Conservation (phyloP, 2,329 filamentous ascomycete genomes). For the Calycina herbarum region DNA sequence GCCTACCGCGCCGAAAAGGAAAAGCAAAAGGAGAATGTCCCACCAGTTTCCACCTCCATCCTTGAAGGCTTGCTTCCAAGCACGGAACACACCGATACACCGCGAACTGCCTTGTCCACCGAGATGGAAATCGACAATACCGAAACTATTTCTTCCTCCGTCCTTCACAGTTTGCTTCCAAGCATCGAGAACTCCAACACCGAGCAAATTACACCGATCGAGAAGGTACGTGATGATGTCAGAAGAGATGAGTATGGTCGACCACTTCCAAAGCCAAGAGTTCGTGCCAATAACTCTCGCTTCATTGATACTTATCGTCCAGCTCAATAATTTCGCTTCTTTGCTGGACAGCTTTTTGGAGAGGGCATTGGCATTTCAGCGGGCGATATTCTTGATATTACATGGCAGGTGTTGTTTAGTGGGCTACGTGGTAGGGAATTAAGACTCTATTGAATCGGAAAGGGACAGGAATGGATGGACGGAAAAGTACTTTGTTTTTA, state of each 20-base stretch:
- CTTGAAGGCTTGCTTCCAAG: not conserved
- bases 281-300: slow-evolving; percentile 1
- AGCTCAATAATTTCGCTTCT: not conserved
- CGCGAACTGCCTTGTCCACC: not conserved
- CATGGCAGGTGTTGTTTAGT: not conserved
- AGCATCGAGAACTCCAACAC: not conserved
- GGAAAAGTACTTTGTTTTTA: not conserved
- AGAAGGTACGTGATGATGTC: not conserved
- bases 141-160: not conserved
- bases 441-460: not conserved
- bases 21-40: not conserved
- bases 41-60: not conserved
- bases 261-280: not conserved
- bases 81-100: not conserved
- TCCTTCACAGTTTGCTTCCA: not conserved
- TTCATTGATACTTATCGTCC: slow-evolving; percentile 2
- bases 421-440: not conserved
- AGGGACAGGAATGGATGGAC: not conserved
- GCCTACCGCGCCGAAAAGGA: slow-evolving; percentile 1
- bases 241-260: slow-evolving; percentile 5
- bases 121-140: not conserved
- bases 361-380: not conserved
- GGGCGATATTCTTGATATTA: not conserved
- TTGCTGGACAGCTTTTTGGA: not conserved
- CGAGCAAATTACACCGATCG: not conserved